These are phyloP conservation scores for Cerrena zonata DNA, from an alignment of 1,284 basidiomycete genomes.

Conservation along the genomic window DNA sequence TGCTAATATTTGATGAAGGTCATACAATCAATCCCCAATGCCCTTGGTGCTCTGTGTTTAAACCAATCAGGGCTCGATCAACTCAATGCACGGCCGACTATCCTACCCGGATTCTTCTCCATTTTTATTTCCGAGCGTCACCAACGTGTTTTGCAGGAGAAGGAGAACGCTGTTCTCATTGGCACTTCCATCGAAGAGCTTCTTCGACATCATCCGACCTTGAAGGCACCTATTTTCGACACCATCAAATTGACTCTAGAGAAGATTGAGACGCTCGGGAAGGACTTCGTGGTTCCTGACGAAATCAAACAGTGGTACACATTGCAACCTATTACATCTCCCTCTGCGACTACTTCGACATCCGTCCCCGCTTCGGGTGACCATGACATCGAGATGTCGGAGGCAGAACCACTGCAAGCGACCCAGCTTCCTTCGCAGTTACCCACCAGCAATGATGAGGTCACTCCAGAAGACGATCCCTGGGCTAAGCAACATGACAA, in stretches of 20 bases:
- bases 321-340: constrained; percentile 35
- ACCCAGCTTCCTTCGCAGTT: not conserved
- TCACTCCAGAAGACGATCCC: constrained; percentile 30
- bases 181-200: constrained; percentile 93
- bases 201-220: constrained; percentile 87
- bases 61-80: constrained; percentile 87
- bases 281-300: constrained; percentile 48
- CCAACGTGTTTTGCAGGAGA: constrained; percentile 83
- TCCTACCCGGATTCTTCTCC: constrained; percentile 80
- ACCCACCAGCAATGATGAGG: constrained; percentile 8
- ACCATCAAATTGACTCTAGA: constrained; percentile 66
- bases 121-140: constrained; percentile 85
- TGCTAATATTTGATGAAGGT: constrained; percentile 46
- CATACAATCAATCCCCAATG: constrained; percentile 88
- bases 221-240: constrained; percentile 78
- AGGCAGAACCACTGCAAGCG: constrained; percentile 19
- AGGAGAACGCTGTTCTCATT: constrained; percentile 86
- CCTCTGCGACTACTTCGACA: constrained; percentile 19
- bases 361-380: constrained; percentile 18
- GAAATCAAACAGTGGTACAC: constrained; percentile 64
- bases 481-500: constrained; percentile 61
- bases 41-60: constrained; percentile 93
- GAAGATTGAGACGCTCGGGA: constrained; percentile 71
- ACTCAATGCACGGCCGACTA: constrained; percentile 67
- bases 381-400: constrained; percentile 45